Evolutionary conservation across 208 protist species (phyloP), one percentile per base, ranked within the genome.

Genomic region (Leishmania guyanensis): DNA sequence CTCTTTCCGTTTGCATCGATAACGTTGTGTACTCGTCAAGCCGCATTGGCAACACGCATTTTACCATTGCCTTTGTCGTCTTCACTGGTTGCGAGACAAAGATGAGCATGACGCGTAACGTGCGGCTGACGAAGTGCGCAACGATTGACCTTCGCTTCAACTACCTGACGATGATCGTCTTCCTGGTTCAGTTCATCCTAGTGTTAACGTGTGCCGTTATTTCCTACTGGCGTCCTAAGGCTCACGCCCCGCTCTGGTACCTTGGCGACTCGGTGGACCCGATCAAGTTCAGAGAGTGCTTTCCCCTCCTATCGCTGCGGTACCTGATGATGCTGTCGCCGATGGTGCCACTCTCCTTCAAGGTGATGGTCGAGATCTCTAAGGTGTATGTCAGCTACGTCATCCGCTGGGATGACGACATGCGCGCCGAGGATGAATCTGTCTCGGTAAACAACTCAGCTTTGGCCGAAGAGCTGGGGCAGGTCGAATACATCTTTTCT

Each of bases 311-410:
- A 39, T 92, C 95, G 14, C 83, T 98, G 46, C 89, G 96, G 48
- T 99, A 95, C 81, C 91, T 99, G 74, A 89, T 98, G 77, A 88
- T 99, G 79, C 95, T 95, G 20, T 97, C 96, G 8, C 90, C 96
- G 6, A 99, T 99, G 91, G 98, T 99, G 74, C 98, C 98, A 16
- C 96, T 99, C 50, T 98, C 95, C 53, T 94, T 99, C 84, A 99
- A 99, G 78, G 96, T 99, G 17, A 98, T 95, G 79, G 73, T 98
- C 2, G 97, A 99, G 84, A 86, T 98, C 54, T 96, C 90, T 14
- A 99, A 98, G 87, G 94, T 93, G 22, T 90, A 94, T 76, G 90
- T 98, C 65, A 93, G 95, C 58, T 78, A 80, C 78, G 82, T 92
- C 46, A 98, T 99, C 36, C 86, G 84, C 48, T 97, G 96, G 92